Percentiles rank a stretch among this genome's conserved stretches.
These are phyloP conservation scores for Paramecium caudatum DNA, from an alignment of 73 alveolate species.

Conservation along the genomic window DNA sequence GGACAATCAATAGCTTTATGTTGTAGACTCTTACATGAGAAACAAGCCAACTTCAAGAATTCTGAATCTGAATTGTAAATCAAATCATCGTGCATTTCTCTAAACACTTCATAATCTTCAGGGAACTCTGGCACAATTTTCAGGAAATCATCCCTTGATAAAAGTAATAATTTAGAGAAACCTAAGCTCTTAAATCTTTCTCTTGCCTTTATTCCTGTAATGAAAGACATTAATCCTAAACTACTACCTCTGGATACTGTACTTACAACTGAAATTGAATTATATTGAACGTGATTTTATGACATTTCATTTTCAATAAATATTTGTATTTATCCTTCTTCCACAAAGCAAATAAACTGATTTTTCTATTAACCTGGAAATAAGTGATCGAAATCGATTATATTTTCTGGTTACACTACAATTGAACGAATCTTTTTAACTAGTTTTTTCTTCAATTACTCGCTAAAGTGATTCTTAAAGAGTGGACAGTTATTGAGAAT, in stretches of 20 bases:
- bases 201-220: constrained; percentile 48
- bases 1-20: constrained; percentile 67
- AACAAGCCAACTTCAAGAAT: constrained; percentile 49
- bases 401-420: constrained; percentile 61
- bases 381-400: constrained; percentile 44
- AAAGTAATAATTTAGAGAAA: constrained; percentile 46
- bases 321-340: constrained; percentile 41
- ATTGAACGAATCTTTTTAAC: constrained; percentile 33
- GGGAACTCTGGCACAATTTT: constrained; percentile 68
- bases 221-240: constrained; percentile 37
- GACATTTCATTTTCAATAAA: constrained; percentile 49
- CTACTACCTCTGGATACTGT: constrained; percentile 32
- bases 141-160: constrained; percentile 64
- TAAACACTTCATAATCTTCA: constrained; percentile 69
- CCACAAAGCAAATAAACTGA: constrained; percentile 44
- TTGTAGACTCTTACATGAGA: constrained; percentile 34
- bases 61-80: constrained; percentile 54
- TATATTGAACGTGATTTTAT: neutral
- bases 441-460: constrained; percentile 21
- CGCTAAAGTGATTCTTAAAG: constrained; percentile 62
- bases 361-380: constrained; percentile 3
- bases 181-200: constrained; percentile 64
- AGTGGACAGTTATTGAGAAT: constrained; percentile 35
- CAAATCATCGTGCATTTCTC: constrained; percentile 71
- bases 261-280: constrained; percentile 28